Conservation (phyloP, 768 basidiomycete genomes). For the Lentinula aciculospora region DNA sequence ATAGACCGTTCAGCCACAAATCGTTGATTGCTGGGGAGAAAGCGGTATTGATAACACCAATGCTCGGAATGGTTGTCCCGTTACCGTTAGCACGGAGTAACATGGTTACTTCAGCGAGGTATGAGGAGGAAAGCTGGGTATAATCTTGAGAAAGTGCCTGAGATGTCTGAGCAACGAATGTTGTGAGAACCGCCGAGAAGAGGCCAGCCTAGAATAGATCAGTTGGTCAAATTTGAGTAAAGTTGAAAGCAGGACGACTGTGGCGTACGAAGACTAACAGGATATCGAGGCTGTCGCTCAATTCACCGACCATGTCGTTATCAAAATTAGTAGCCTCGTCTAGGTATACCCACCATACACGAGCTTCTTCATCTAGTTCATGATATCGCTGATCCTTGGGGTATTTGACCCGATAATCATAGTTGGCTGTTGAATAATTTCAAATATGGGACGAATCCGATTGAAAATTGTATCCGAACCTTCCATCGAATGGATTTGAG, state of each 20-base stretch:
- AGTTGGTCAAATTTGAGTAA: conserved; percentile 2
- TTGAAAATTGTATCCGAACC: not conserved
- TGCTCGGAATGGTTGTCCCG: conserved; percentile 9
- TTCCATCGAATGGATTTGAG: not conserved
- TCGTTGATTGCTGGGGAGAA: conserved; percentile 29
- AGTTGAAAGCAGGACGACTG: not conserved
- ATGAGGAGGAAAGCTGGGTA: conserved; percentile 16
- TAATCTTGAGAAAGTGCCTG: conserved; percentile 23
- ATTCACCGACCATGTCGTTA: conserved; percentile 23
- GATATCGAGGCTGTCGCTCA: conserved; percentile 35
- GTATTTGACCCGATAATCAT: not conserved
- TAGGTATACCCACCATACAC: conserved; percentile 33
- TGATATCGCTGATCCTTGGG: not conserved
- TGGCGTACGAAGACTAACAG: conserved; percentile 33
- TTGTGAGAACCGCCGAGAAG: conserved; percentile 32
- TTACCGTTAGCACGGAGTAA: conserved; percentile 16
- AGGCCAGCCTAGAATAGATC: conserved; percentile 37
- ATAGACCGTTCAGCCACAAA: conserved; percentile 12
- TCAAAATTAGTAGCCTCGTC: conserved; percentile 27
- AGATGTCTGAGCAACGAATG: conserved; percentile 32
- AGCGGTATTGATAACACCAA: conserved; percentile 21
- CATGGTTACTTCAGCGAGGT: conserved; percentile 25
- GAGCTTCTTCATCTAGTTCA: conserved; percentile 25
- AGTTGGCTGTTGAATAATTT: not conserved
- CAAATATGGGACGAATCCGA: not conserved